Conservation (phyloP, 441 rosid species). For the Syzygium malaccense region DNA sequence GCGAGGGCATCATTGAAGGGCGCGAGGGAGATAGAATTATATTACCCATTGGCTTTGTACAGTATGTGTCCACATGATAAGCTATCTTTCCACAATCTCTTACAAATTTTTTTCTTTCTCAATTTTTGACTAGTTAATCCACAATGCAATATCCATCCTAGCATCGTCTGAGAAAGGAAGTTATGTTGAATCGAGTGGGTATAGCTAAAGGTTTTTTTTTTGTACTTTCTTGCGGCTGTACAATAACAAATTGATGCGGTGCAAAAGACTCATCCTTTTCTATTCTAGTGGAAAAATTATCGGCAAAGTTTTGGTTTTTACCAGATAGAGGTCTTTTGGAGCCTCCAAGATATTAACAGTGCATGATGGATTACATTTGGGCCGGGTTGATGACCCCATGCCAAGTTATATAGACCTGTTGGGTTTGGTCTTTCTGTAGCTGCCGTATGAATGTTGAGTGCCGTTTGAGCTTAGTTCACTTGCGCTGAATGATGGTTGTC, state of each 20-base stretch:
- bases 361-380: neutral
- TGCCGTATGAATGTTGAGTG: neutral
- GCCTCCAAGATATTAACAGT: neutral
- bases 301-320: neutral
- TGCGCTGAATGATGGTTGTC: neutral
- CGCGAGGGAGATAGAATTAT: neutral
- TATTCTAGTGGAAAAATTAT: neutral
- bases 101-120: neutral
- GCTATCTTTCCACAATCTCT: neutral
- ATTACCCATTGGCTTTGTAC: conserved; percentile 7
- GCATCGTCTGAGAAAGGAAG: neutral
- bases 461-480: neutral
- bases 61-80: neutral
- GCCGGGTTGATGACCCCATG: neutral
- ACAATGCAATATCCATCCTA: neutral
- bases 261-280: neutral
- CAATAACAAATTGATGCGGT: neutral
- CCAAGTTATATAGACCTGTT: neutral
- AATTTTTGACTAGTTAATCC: neutral
- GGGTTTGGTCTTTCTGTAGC: neutral
- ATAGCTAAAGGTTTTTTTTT: neutral
- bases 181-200: neutral
- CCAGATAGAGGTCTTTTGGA: neutral
- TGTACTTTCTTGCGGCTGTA: neutral
- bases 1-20: conserved; percentile 53